Conservation (phyloP, 176 grass and related monocot species). For the Zoysia pacifica region DNA sequence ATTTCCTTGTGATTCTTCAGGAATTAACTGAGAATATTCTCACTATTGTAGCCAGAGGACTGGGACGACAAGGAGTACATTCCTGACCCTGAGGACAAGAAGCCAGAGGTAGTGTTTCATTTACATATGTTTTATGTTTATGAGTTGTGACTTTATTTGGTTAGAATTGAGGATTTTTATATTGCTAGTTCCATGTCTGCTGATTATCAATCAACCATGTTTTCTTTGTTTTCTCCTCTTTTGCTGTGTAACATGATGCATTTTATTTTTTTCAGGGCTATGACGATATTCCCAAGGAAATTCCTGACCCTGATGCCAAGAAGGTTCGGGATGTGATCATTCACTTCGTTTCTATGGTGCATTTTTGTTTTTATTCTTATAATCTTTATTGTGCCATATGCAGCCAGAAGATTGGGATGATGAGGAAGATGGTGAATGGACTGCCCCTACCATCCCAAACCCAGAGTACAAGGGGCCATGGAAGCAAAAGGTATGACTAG, state of each 20-base stretch:
- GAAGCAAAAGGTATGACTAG: conserved; percentile 69
- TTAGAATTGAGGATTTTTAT: not conserved
- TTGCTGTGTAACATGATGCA: conserved; percentile 5
- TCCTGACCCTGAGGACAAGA: conserved; percentile 87
- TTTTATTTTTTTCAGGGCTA: conserved; percentile 59
- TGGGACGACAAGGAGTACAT: conserved; percentile 97
- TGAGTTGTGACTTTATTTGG: not conserved
- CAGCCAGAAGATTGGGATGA: conserved; percentile 98
- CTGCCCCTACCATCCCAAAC: conserved; percentile 84
- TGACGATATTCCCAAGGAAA: conserved; percentile 86
- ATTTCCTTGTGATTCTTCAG: not conserved
- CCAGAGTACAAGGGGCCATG: conserved; percentile 90
- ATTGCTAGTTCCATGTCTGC: not conserved
- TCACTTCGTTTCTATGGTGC: not conserved
- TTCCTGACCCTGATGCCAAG: conserved; percentile 76
- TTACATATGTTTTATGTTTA: not conserved
- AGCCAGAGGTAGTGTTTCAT: conserved; percentile 69
- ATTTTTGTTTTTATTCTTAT: not conserved
- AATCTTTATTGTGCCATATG: not conserved
- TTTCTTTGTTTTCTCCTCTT: not conserved
- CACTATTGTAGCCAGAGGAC: conserved; percentile 70
- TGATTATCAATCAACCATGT: not conserved
- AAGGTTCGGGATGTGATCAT: conserved; percentile 52
- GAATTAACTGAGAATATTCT: not conserved
- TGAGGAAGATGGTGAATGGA: conserved; percentile 98